Conservation (phyloP, 345 rosid species). For the Populus nigra region DNA sequence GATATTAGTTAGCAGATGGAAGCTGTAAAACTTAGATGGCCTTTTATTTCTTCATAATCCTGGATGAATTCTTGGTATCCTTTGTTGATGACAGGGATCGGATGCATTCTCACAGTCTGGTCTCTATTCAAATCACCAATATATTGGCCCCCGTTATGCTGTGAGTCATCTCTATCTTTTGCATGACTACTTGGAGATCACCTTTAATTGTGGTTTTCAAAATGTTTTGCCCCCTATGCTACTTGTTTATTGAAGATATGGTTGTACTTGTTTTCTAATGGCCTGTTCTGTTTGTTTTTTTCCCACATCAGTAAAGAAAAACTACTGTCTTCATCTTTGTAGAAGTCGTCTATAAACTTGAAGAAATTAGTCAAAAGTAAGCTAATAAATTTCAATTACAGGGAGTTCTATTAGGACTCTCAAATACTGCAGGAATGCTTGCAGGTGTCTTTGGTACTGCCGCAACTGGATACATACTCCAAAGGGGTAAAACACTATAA, state of each 20-base stretch:
- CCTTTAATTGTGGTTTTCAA: background rate
- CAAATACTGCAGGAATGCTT: slow-evolving; percentile 93
- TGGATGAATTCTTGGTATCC: background rate
- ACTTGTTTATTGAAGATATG: background rate
- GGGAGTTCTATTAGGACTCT: slow-evolving; percentile 92
- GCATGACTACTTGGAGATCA: background rate
- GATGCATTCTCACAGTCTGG: slow-evolving; percentile 98
- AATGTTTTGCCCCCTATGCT: background rate
- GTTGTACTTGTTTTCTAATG: background rate
- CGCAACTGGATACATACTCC: slow-evolving; percentile 90
- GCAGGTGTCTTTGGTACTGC: slow-evolving; percentile 98
- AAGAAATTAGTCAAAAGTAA: slow-evolving; percentile 1
- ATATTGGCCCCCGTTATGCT: slow-evolving; percentile 92
- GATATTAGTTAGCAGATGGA: background rate
- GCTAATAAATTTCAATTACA: slow-evolving; percentile 29
- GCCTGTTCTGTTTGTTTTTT: background rate
- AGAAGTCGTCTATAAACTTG: background rate
- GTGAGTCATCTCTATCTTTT: slow-evolving; percentile 42
- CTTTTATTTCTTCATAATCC: slow-evolving; percentile 3
- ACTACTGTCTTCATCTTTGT: background rate
- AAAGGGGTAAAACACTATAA: slow-evolving; percentile 47
- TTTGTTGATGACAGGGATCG: slow-evolving; percentile 59
- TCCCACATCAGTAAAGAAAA: background rate
- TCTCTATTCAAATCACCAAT: slow-evolving; percentile 97
- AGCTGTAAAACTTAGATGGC: background rate